Conservation (phyloP, 768 basidiomycete genomes). For the Xanthoconium purpureum region DNA sequence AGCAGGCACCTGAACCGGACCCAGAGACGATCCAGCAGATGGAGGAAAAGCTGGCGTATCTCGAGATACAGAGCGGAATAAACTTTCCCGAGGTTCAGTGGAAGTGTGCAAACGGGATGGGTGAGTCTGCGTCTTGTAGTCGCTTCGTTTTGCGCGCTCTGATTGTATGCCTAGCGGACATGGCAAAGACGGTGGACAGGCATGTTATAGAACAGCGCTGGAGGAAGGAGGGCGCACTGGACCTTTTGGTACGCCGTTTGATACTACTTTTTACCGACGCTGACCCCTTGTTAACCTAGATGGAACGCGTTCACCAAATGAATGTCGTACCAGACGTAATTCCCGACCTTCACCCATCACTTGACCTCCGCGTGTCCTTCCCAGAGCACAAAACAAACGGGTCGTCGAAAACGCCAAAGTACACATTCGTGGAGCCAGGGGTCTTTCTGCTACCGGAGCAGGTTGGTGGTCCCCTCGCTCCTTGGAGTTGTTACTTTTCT, state of each 20-base stretch:
- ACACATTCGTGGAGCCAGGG: slow-evolving; percentile 64
- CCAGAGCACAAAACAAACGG: slow-evolving; percentile 30
- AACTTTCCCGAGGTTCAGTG: slow-evolving; percentile 84
- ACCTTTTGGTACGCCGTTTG: slow-evolving; percentile 58
- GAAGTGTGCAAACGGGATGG: slow-evolving; percentile 75
- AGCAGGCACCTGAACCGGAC: slow-evolving; percentile 29
- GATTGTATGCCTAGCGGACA: slow-evolving; percentile 46
- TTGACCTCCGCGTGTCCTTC: slow-evolving; percentile 71
- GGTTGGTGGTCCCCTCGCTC: slow-evolving; percentile 38
- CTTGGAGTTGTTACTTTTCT: neutral
- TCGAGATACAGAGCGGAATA: slow-evolving; percentile 77
- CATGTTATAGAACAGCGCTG: slow-evolving; percentile 80
- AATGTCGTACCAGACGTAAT: slow-evolving; percentile 85
- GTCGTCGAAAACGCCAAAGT: slow-evolving; percentile 22
- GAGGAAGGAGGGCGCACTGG: slow-evolving; percentile 80
- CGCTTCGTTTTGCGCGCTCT: neutral
- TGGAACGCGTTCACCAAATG: slow-evolving; percentile 94
- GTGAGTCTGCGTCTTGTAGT: slow-evolving; percentile 40
- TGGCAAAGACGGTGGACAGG: slow-evolving; percentile 69
- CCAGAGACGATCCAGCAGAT: slow-evolving; percentile 41
- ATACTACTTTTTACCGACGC: neutral
- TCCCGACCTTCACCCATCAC: slow-evolving; percentile 62
- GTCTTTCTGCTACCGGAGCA: slow-evolving; percentile 63
- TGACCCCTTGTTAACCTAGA: slow-evolving; percentile 42
- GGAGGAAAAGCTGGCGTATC: slow-evolving; percentile 49